Evolutionary conservation across 345 rosid genomes (phyloP).

Genomic region (Noccaea bulbosa): DNA sequence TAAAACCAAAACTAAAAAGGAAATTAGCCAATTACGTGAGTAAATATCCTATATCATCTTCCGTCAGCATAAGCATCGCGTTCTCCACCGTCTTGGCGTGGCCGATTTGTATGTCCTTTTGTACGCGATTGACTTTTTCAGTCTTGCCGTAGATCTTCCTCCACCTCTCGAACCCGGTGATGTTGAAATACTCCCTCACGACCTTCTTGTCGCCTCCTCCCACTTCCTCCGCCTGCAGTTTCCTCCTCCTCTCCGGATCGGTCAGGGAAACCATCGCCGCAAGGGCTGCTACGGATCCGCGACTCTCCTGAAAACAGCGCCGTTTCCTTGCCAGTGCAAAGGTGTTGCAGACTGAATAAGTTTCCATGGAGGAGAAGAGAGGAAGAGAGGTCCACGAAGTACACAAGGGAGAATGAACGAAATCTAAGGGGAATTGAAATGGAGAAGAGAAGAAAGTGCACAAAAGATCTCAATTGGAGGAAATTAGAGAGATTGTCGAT

Average conservation of each 20-base stretch:
- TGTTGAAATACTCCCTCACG: constrained; percentile 87
- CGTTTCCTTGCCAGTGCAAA: constrained; percentile 55
- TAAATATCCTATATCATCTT: constrained; percentile 37
- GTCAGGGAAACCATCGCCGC: constrained; percentile 77
- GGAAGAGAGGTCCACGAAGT: constrained; percentile 65
- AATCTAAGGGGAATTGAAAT: too few species aligned
- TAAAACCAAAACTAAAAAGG: too few species aligned
- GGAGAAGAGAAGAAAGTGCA: too few species aligned
- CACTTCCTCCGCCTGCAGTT: constrained; percentile 85
- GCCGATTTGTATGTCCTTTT: constrained; percentile 77
- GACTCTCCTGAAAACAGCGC: constrained; percentile 52
- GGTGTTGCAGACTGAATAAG: constrained; percentile 84
- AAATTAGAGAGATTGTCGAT: too few species aligned
- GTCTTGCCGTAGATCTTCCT: constrained; percentile 90
- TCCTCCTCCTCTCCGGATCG: constrained; percentile 82
- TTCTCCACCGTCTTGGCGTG: constrained; percentile 91
- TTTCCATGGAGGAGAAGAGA: constrained; percentile 85
- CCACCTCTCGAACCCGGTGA: constrained; percentile 91
- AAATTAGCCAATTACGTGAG: too few species aligned
- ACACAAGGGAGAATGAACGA: too few species aligned
- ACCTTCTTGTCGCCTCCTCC: constrained; percentile 95
- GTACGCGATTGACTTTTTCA: constrained; percentile 83
- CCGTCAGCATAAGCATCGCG: constrained; percentile 70
- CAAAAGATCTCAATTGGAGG: too few species aligned
- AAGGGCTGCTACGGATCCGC: constrained; percentile 84